Base-by-base conservation (phyloP, 129 eudicot genomes). In the Deinandra increscens region DNA sequence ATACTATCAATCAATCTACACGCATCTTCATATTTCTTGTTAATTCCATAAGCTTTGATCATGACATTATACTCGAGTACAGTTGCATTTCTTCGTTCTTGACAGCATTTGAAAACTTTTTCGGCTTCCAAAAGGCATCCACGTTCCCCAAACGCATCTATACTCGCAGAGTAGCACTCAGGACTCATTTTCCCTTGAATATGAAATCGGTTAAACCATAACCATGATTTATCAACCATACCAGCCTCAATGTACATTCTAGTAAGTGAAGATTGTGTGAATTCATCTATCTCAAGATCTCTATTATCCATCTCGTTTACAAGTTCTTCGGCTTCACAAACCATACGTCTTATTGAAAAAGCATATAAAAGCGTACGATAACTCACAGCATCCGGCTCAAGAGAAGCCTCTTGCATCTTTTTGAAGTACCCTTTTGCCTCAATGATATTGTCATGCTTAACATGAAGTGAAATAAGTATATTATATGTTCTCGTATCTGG, bases 351-450 rank as follows among this genome's bases (percentile, higher is more conserved):
- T 68, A 84, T 81, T 0, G 98, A 82, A 68, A 81, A 87, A 42
- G 98, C 96, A 78, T 89, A 85, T 56, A 93, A 53, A 69, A 93
- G 95, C 13, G 96, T 89, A n/a, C 90, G 91, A 50, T 89, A 93
- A 80, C 88, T 89, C 60, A 93, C 97, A 20, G 53, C 74, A 66
- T 93, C 96, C 0, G 98, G 95, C 72, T 83, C 82, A 19, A 93
- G 78, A 69, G 85, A 73, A 15, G 88, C 82, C 49, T 66, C 82
- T 66, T 83, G 84, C 96, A 93, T 93, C 81, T 79, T 81, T 23
- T 17, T 87, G 20, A 80, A 89, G 69, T 84, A 93, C 55, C 45
- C 48, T 12, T 81, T 81, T 14, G 98, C 96, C 38, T 62, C n/a
- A 61, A 73, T 61, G 43, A 89, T 85, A 73, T 86, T 73, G 29